A percentile compares a stretch with the other conserved stretches of the same genome.
Conservation (phyloP, 441 rosid species). For the Euphorbia schlechtendalii region DNA sequence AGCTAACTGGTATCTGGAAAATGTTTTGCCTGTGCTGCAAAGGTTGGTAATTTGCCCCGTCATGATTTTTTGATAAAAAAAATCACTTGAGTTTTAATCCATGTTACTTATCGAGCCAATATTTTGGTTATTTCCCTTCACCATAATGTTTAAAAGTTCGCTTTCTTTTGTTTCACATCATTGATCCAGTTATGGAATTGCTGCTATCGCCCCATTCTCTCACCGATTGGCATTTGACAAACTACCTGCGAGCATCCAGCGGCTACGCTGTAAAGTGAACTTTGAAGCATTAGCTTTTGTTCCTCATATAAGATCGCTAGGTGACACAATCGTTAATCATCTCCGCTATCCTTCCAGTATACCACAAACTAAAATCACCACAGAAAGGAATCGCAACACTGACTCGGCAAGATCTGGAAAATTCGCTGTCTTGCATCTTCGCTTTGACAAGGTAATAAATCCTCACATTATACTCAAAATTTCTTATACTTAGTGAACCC, state of each 20-base stretch:
- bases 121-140: background rate
- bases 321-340: conserved; percentile 70
- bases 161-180: background rate
- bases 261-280: conserved; percentile 90
- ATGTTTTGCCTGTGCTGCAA: conserved; percentile 73
- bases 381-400: conserved; percentile 34
- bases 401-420: conserved; percentile 42
- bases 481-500: background rate
- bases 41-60: conserved; percentile 40
- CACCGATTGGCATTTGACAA: conserved; percentile 90
- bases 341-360: conserved; percentile 48
- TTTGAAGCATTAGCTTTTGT: conserved; percentile 83
- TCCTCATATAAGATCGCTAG: conserved; percentile 65
- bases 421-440: conserved; percentile 86
- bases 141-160: background rate
- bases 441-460: conserved; percentile 73
- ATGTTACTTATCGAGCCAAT: background rate
- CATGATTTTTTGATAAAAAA: background rate
- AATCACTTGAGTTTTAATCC: background rate
- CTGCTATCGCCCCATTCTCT: conserved; percentile 91
- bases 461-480: no score
- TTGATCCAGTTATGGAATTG: conserved; percentile 69
- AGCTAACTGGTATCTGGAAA: conserved; percentile 81
- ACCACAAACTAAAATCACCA: conserved; percentile 30
- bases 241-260: conserved; percentile 64